A percentile compares a stretch with the other conserved stretches of the same genome.
phyloP scores from a whole-genome alignment of 495 filamentous ascomycete genomes.

The Neurospora sp. region DNA sequence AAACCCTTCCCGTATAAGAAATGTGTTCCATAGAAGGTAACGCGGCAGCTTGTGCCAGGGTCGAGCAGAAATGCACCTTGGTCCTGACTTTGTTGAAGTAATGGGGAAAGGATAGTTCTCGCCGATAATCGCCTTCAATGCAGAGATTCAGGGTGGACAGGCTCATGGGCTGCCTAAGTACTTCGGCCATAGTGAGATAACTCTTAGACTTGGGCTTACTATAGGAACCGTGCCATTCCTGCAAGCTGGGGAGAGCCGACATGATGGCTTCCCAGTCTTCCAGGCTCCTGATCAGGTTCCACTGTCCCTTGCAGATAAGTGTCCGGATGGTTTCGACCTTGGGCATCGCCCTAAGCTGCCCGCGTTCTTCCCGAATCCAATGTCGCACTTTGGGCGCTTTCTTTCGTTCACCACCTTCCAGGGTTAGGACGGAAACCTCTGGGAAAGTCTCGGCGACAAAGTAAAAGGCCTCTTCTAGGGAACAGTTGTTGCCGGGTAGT shows the following conservation, averaged over 20 bases:
- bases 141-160: constrained; percentile 53
- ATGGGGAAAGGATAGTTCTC: constrained; percentile 42
- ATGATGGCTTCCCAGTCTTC: constrained; percentile 52
- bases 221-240: constrained; percentile 64
- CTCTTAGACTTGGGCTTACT: constrained; percentile 58
- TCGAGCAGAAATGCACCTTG: constrained; percentile 47
- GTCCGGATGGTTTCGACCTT: constrained; percentile 36
- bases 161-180: constrained; percentile 41
- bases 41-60: constrained; percentile 41
- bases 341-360: constrained; percentile 16
- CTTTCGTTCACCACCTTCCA: constrained; percentile 66
- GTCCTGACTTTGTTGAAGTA: constrained; percentile 45
- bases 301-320: constrained; percentile 61
- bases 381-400: constrained; percentile 56
- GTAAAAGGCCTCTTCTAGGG: constrained; percentile 55
- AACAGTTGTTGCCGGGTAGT: constrained; percentile 51
- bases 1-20: constrained; percentile 57
- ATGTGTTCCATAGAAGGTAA: constrained; percentile 51
- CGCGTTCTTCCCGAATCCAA: constrained; percentile 27
- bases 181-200: constrained; percentile 52
- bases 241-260: constrained; percentile 50
- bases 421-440: constrained; percentile 52
- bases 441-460: constrained; percentile 48
- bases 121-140: constrained; percentile 56
- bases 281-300: constrained; percentile 61